A percentile compares a stretch with the other conserved stretches of the same genome.
Conservation (phyloP, 169 alveolate species). For the Cardiosporidium cionae region DNA sequence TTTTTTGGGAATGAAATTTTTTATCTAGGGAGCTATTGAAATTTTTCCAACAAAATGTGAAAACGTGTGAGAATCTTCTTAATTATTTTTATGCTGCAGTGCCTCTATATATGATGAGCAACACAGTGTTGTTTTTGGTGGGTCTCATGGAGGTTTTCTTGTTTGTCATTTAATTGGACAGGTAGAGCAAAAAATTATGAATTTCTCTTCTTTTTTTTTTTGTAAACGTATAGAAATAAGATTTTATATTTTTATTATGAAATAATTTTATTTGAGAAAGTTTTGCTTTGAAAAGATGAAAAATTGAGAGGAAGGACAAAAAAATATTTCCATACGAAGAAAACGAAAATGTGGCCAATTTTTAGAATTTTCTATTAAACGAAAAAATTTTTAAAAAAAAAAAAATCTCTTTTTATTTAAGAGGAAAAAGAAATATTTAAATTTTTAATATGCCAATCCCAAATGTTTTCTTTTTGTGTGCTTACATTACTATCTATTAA, state of each 20-base stretch:
- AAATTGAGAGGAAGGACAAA: background rate
- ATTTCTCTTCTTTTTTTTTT: background rate
- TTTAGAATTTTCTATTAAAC: background rate
- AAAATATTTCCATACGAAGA: too few relatives aligned
- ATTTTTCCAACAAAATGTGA: background rate
- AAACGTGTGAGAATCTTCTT: background rate
- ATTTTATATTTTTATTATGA: too few relatives aligned
- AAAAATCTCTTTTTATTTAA: too few relatives aligned
- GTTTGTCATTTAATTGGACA: constrained; percentile 29
- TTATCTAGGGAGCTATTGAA: background rate
- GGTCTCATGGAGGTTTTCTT: constrained; percentile 34
- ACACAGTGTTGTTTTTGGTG: constrained; percentile 10
- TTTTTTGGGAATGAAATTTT: background rate
- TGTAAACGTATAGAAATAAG: background rate
- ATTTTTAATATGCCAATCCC: too few relatives aligned
- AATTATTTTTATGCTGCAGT: background rate
- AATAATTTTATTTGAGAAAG: background rate
- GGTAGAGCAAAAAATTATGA: background rate
- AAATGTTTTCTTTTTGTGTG: background rate
- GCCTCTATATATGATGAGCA: background rate
- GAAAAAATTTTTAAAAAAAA: too few relatives aligned
- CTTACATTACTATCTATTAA: background rate
- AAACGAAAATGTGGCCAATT: too few relatives aligned
- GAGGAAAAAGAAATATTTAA: too few relatives aligned
- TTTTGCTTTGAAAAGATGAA: background rate